A percentile compares a stretch with the other conserved stretches of the same genome.
Evolutionary conservation across 1,284 basidiomycete species (phyloP).

Genomic region (Exobasidium rhododendri): DNA sequence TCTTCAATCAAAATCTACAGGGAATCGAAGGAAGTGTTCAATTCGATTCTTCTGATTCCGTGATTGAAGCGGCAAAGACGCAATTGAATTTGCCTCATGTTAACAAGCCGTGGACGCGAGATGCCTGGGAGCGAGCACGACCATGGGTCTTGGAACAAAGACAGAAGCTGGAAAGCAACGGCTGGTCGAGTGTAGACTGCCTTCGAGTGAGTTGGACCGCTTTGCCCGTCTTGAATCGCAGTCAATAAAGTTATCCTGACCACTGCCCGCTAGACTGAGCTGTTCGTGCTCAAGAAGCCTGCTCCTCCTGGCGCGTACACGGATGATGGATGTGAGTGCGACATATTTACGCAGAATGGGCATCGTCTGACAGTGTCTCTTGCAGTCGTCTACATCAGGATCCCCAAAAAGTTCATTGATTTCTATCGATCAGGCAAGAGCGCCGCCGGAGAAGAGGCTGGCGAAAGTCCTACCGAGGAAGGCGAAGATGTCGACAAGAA

Average conservation of each 20-base stretch:
- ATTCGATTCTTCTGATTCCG: conserved; percentile 42
- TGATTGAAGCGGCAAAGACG: conserved; percentile 35
- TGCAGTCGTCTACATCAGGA: conserved; percentile 41
- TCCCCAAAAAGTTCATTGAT: conserved; percentile 51
- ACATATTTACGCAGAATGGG: not conserved
- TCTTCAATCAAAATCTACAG: not conserved
- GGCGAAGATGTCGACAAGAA: conserved; percentile 25
- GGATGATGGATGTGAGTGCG: conserved; percentile 42
- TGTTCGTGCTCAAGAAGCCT: conserved; percentile 42
- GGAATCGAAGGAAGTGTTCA: conserved; percentile 30
- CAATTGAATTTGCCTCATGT: conserved; percentile 42
- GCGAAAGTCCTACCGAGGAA: conserved; percentile 17
- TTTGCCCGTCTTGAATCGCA: not conserved
- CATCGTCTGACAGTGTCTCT: conserved; percentile 8
- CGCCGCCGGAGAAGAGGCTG: conserved; percentile 22
- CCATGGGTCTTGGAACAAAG: conserved; percentile 50
- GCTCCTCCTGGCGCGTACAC: conserved; percentile 46
- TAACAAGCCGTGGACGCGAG: conserved; percentile 49
- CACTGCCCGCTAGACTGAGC: conserved; percentile 28
- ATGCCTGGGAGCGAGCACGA: conserved; percentile 48
- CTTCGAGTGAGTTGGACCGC: conserved; percentile 22
- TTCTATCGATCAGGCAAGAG: conserved; percentile 38
- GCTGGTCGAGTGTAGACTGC: conserved; percentile 38
- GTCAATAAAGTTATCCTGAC: not conserved
- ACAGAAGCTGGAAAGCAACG: conserved; percentile 46